phyloP scores from a whole-genome alignment of 768 basidiomycete genomes.

The Podaxis rugospora region DNA sequence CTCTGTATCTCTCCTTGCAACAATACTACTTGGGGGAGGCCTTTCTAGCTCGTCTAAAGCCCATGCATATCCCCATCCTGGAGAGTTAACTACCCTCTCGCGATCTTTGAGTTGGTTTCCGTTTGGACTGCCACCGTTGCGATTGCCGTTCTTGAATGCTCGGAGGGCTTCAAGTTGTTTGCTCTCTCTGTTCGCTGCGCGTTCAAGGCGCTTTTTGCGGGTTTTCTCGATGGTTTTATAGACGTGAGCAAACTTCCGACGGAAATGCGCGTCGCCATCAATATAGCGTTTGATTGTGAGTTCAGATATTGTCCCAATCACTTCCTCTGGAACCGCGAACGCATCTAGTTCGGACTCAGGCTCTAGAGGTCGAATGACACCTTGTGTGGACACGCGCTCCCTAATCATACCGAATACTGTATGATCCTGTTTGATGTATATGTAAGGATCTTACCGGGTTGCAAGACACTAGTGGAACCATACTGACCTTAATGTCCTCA shows the following conservation, averaged over 20 bases:
- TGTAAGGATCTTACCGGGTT: background rate
- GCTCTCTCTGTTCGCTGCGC: conserved; percentile 53
- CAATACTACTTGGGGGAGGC: conserved; percentile 91
- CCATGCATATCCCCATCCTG: conserved; percentile 82
- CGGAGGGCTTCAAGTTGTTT: conserved; percentile 41
- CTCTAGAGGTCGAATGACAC: conserved; percentile 81
- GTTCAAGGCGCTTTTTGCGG: conserved; percentile 60
- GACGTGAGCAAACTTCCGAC: conserved; percentile 60
- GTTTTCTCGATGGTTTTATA: conserved; percentile 58
- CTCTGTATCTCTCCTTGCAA: conserved; percentile 80
- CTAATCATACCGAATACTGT: conserved; percentile 72
- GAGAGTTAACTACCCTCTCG: conserved; percentile 34
- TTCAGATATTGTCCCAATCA: conserved; percentile 76
- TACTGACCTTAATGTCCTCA: conserved; percentile 36
- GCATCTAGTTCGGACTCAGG: conserved; percentile 61
- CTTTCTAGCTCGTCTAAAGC: conserved; percentile 73
- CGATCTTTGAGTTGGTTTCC: conserved; percentile 16
- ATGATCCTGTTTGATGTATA: conserved; percentile 24
- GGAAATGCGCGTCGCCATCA: conserved; percentile 52
- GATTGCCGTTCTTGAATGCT: conserved; percentile 20
- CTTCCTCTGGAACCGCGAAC: conserved; percentile 57
- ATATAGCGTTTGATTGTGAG: conserved; percentile 73
- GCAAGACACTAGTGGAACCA: conserved; percentile 9
- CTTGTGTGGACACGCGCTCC: conserved; percentile 81
- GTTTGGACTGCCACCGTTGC: conserved; percentile 5